These are phyloP conservation scores for Phaseolus lunatus DNA, from an alignment of 306 rosid genomes.

Conservation along the genomic window DNA sequence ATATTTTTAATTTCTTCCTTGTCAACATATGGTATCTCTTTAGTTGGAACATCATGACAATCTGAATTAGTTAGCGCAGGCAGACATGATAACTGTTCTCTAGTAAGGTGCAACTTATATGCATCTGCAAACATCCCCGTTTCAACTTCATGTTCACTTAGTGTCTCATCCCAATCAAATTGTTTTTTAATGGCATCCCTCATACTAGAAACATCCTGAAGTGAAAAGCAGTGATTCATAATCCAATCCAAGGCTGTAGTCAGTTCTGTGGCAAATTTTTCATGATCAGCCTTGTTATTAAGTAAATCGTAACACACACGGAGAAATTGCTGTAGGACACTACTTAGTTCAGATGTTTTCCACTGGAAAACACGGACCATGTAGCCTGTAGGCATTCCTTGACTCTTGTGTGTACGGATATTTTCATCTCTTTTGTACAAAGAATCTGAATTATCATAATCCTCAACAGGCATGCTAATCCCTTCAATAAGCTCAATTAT, in stretches of 20 bases:
- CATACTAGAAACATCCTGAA: conserved; percentile 89
- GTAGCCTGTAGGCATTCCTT: conserved; percentile 63
- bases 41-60: conserved; percentile 42
- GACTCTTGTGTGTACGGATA: conserved; percentile 40
- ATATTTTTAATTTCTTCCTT: conserved; percentile 49
- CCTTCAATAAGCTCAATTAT: conserved; percentile 90
- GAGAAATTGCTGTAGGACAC: conserved; percentile 68
- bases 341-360: conserved; percentile 75
- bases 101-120: conserved; percentile 47
- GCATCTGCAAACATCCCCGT: conserved; percentile 49
- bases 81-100: conserved; percentile 41
- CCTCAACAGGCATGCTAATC: conserved; percentile 60
- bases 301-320: conserved; percentile 65
- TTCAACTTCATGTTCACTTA: conserved; percentile 80
- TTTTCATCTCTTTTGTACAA: conserved; percentile 48
- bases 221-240: conserved; percentile 83
- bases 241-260: conserved; percentile 83
- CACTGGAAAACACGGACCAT: conserved; percentile 84
- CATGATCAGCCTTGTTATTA: conserved; percentile 64
- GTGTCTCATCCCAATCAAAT: conserved; percentile 80
- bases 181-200: conserved; percentile 75
- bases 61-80: conserved; percentile 43
- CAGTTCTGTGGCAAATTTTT: conserved; percentile 57
- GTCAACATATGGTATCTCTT: conserved; percentile 50
- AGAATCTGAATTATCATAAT: conserved; percentile 48